Evolutionary conservation across 331 rosid species (phyloP).

Genomic region (Erythrophleum ivorense): DNA sequence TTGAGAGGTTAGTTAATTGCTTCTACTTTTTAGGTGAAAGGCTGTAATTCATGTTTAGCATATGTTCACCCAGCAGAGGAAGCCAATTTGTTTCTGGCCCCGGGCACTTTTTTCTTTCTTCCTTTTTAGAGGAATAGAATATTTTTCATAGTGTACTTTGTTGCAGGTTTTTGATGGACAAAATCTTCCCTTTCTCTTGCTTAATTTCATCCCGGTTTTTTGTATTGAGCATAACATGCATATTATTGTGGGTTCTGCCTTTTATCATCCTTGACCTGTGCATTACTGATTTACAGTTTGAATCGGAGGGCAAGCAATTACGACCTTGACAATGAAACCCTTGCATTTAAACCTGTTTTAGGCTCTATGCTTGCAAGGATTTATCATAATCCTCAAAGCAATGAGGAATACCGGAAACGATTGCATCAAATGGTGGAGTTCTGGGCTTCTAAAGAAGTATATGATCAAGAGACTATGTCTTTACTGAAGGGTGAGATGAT

Average conservation of each 20-base stretch:
- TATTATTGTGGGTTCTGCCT: constrained; percentile 26
- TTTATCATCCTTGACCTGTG: constrained; percentile 35
- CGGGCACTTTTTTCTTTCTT: not conserved
- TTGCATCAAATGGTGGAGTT: constrained; percentile 90
- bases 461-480: constrained; percentile 76
- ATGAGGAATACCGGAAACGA: constrained; percentile 83
- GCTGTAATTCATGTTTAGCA: constrained; percentile 1
- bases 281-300: constrained; percentile 55
- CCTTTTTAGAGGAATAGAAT: not conserved
- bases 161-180: not conserved
- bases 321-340: constrained; percentile 85
- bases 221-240: constrained; percentile 19
- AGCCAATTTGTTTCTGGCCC: constrained; percentile 19
- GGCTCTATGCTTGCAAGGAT: constrained; percentile 96
- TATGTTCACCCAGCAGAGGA: not conserved
- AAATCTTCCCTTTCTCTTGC: constrained; percentile 13
- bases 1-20: not conserved
- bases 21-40: constrained; percentile 22
- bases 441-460: constrained; percentile 86
- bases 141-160: not conserved
- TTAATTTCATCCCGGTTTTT: constrained; percentile 10
- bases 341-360: constrained; percentile 79
- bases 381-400: constrained; percentile 85
- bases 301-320: constrained; percentile 59
- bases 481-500: constrained; percentile 79